Evolutionary conservation across 2,329 filamentous ascomycete genomes (phyloP).

Genomic region (Ophiostoma novo-ulmi): DNA sequence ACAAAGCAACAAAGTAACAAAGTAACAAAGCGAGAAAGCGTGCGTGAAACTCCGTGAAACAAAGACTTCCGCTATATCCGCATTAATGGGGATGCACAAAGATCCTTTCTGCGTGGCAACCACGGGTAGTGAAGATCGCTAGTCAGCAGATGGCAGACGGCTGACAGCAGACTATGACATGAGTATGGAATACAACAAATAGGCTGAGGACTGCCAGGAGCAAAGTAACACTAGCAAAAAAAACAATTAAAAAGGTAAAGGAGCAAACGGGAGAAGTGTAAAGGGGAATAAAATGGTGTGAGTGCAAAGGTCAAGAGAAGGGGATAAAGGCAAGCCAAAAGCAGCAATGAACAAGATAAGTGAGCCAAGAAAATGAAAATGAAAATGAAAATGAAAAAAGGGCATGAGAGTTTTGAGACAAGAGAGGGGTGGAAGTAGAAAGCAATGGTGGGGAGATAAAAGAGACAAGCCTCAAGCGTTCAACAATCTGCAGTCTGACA

Average conservation of each 20-base stretch:
- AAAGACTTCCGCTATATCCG: not conserved
- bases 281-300: conserved; percentile 5
- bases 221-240: not conserved
- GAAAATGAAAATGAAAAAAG: not conserved
- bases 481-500: not conserved
- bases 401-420: not conserved
- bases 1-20: not conserved
- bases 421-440: not conserved
- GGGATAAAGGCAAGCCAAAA: not conserved
- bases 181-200: not conserved
- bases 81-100: not conserved
- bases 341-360: not conserved
- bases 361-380: not conserved
- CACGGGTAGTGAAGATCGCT: conserved; percentile 10
- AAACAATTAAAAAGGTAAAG: not conserved
- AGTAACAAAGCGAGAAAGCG: not conserved
- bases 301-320: not conserved
- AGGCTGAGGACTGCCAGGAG: not conserved
- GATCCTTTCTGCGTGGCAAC: conserved; percentile 14
- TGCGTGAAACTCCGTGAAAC: not conserved
- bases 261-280: not conserved
- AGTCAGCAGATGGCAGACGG: not conserved
- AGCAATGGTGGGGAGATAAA: not conserved
- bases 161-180: not conserved
- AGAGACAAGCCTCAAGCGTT: not conserved